Evolutionary conservation across 2,329 filamentous ascomycete genomes (phyloP), one percentile per base, ranked within the genome.

Genomic region (Colletotrichum falcatum): DNA sequence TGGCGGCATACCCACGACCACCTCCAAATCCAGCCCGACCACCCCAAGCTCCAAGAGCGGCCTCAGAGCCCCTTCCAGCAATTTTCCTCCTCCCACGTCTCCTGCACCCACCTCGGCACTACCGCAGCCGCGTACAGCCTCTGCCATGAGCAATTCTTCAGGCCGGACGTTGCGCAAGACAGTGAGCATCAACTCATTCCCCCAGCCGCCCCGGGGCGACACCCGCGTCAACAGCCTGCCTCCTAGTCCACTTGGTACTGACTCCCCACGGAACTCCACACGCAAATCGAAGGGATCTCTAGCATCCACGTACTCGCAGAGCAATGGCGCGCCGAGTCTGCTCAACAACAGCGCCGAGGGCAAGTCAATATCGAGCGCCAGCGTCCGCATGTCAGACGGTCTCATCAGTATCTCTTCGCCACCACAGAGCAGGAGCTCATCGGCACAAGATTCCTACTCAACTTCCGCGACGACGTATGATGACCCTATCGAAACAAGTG

Each of bases 161-260:
- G 89, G 90, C 33, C 95, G 91, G 80, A 89, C 91, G 1, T 81
- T 98, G 65, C 90, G 94, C 72, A 97, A 97, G 81, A 93, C 93
- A 1, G 92, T 97, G 77, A 98, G 95, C 85, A 97, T 98, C 77
- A 95, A 95, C 78, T 91, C 94, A 1, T 98, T 98, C 77, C 95
- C 95, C 37, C 93, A 97, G 74, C 95, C 95, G 18, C 95, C 95
- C 18, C 91, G 91, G 74, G 89, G 90, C 58, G 86, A 87, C 64
- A 86, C 82, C 64, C 86, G 88, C 74, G 82, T 85, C 58, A 83
- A 83, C 75, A 94, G 87, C 81, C 83, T 90, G 66, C 93, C 88
- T 61, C 89, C 86, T 65, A 88, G 88, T 81, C 89, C 87, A 72
- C 81, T 91, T 55, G 86, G 87, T 23, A 83, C 81, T 70, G 88